Base-by-base conservation (phyloP, 1,284 basidiomycete species). In the Ganoderma leucocontextum region DNA sequence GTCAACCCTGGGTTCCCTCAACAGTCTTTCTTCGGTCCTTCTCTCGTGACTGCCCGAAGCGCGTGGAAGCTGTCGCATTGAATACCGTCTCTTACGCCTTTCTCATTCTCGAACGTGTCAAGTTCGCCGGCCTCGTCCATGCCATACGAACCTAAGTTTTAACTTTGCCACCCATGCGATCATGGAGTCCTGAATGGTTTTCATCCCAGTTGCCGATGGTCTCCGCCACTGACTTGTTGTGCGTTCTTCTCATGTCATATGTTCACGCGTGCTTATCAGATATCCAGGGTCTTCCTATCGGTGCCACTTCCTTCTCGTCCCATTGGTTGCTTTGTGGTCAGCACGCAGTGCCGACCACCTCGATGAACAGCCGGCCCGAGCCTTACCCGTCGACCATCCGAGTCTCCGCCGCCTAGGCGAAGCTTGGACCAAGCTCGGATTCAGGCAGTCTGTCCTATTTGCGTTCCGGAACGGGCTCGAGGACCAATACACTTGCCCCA, bases 351-450 rank as follows among this genome's bases (percentile, higher is more conserved):
- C 60, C 52, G 63, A 53, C 41, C 29, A 19, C 53, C 62, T 66
- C 69, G 65, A 67, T 67, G 49, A 39, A 65, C 63, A 61, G 66
- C 61, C 72, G 70, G 63, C 69, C 77, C 77, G 77, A 78, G 70
- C 55, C 77, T 76, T 73, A 74, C 73, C 77, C 77, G 77, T 74
- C 53, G 62, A 62, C 73, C 49, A 52, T 70, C 77, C 76, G 76
- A 77, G 70, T 66, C 75, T 75, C 73, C 74, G 49, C 76, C 77
- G 77, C 59, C 64, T 49, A 65, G 52, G 55, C 65, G 63, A 41
- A 53, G 57, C 49, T 63, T 19, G 70, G 69, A 33, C 72, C 68
- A 70, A 72, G 65, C 61, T 70, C 72, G 68, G 67, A 57, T 63
- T 36, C 55, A 10, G 59, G 53, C 58, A 47, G 41, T 53, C 38